Evolutionary conservation across 164 flowering plant species (phyloP).

Genomic region (Nymphaea colorata): DNA sequence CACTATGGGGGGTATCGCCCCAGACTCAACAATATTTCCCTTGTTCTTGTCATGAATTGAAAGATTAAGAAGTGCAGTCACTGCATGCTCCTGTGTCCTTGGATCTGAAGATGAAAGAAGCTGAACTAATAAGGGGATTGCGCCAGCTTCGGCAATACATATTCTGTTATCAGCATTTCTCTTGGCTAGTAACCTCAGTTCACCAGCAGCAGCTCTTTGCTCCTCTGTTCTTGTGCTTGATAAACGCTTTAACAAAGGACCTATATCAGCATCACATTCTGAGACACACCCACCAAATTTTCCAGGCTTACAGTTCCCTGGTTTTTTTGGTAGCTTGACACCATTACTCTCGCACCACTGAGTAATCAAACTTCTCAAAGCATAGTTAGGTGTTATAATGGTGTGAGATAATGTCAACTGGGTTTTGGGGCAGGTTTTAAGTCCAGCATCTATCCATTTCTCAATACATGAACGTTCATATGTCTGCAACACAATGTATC

Average conservation of each 20-base stretch:
- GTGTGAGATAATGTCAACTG: constrained; percentile 17
- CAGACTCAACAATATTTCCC: constrained; percentile 13
- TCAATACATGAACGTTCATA: constrained; percentile 20
- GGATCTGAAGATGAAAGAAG: constrained; percentile 17
- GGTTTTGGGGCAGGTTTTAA: constrained; percentile 25
- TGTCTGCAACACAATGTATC: constrained; percentile 11
- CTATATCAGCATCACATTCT: constrained; percentile 12
- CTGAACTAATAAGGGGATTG: constrained; percentile 17
- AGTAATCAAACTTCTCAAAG: constrained; percentile 18
- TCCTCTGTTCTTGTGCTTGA: constrained; percentile 8
- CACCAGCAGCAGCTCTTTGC: constrained; percentile 22
- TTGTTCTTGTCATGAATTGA: constrained; percentile 20
- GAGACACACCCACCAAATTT: constrained; percentile 8
- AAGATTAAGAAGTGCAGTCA: constrained; percentile 20
- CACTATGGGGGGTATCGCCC: constrained; percentile 20
- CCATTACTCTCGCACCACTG: constrained; percentile 28
- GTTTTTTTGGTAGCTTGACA: constrained; percentile 15
- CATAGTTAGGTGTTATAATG: constrained; percentile 23
- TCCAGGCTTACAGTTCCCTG: constrained; percentile 9
- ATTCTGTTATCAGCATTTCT: constrained; percentile 23
- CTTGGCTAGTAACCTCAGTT: constrained; percentile 23
- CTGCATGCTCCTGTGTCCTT: constrained; percentile 21
- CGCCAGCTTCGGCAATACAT: constrained; percentile 20
- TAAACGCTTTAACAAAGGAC: constrained; percentile 11
- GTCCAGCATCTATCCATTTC: constrained; percentile 26